phyloP scores from a whole-genome alignment of 441 rosid species.

The Biscutella laevigata region DNA sequence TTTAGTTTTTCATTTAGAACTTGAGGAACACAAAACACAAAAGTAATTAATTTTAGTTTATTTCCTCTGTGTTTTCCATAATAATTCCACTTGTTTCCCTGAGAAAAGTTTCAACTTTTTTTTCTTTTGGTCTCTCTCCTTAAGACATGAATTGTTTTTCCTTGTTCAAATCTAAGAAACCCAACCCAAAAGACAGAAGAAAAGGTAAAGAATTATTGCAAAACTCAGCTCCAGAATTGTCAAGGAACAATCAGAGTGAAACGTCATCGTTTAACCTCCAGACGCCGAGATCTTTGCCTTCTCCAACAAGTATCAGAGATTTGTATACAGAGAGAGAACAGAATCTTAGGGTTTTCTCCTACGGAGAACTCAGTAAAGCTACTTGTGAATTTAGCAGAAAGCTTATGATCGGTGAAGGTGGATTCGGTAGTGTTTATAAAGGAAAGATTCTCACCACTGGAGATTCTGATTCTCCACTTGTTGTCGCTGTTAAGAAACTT shows the following conservation, averaged over 20 bases:
- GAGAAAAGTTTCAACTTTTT: no score
- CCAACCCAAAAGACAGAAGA: background rate
- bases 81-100: no score
- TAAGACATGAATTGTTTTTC: no score
- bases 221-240: conserved; percentile 24
- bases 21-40: no score
- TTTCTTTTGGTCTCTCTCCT: no score
- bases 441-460: conserved; percentile 36
- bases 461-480: conserved; percentile 26
- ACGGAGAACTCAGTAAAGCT: conserved; percentile 60
- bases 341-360: conserved; percentile 53
- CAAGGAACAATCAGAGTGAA: conserved; percentile 17
- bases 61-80: no score
- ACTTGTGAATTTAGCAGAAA: conserved; percentile 51
- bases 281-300: conserved; percentile 32
- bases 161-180: no score
- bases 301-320: conserved; percentile 56
- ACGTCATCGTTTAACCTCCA: conserved; percentile 43
- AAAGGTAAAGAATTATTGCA: conserved; percentile 12
- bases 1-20: no score
- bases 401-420: conserved; percentile 89
- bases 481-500: conserved; percentile 53
- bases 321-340: conserved; percentile 59
- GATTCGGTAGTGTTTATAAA: conserved; percentile 69
- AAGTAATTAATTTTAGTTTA: no score